A percentile compares a stretch with the other conserved stretches of the same genome.
phyloP scores from a whole-genome alignment of 2,329 filamentous ascomycete genomes.

The Paecilomyces fulvus region DNA sequence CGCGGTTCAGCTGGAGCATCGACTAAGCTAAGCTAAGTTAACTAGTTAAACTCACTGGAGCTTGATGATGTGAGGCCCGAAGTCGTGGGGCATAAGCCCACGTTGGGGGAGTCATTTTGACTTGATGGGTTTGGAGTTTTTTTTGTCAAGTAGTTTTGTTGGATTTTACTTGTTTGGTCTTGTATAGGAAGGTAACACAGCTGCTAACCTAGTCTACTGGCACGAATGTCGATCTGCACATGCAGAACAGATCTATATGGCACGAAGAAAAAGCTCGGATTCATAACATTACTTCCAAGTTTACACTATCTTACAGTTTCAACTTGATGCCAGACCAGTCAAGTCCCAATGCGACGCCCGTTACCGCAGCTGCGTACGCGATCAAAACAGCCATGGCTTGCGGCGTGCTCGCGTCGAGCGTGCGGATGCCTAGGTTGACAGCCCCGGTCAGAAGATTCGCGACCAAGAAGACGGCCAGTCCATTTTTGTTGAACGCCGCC shows the following conservation, averaged over 20 bases:
- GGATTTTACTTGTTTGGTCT: not conserved
- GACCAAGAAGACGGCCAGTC: constrained; percentile 72
- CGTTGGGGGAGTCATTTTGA: not conserved
- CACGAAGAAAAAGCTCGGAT: not conserved
- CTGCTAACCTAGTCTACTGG: not conserved
- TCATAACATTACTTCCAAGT: not conserved
- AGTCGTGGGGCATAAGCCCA: not conserved
- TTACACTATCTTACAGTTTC: constrained; percentile 11
- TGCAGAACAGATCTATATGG: not conserved
- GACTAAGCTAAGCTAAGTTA: not conserved
- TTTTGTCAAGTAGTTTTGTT: not conserved
- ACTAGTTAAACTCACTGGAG: not conserved
- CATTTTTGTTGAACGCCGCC: constrained; percentile 79
- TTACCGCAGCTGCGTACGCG: constrained; percentile 60
- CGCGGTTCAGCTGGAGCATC: not conserved
- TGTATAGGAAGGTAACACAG: not conserved
- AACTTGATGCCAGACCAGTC: constrained; percentile 28
- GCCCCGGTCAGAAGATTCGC: constrained; percentile 85
- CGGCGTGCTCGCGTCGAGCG: constrained; percentile 59
- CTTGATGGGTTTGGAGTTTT: not conserved
- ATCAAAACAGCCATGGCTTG: constrained; percentile 66
- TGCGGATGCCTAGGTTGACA: constrained; percentile 80
- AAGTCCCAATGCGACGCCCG: constrained; percentile 50
- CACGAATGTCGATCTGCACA: not conserved
- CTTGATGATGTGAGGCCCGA: not conserved